phyloP scores from a whole-genome alignment of 345 rosid genomes.

The Arabis hirsuta region DNA sequence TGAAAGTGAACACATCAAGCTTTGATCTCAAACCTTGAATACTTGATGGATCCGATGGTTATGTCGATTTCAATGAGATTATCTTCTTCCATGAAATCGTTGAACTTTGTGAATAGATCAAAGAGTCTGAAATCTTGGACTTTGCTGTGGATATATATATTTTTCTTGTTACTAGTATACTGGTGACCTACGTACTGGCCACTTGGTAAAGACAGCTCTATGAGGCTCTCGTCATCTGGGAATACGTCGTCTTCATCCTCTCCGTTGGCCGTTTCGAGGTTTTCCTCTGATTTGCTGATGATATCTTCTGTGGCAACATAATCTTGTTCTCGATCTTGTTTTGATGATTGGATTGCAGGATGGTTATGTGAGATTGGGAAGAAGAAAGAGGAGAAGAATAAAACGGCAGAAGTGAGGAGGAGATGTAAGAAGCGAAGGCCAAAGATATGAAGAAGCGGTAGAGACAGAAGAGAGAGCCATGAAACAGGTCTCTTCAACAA shows the following conservation, averaged over 20 bases:
- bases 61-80: constrained; percentile 85
- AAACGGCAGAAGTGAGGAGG: constrained; percentile 48
- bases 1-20: constrained; percentile 42
- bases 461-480: constrained; percentile 44
- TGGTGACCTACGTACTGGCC: constrained; percentile 53
- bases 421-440: constrained; percentile 45
- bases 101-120: constrained; percentile 47
- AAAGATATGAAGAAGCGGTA: constrained; percentile 40
- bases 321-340: constrained; percentile 34
- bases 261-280: background rate
- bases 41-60: constrained; percentile 75
- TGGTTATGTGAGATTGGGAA: constrained; percentile 30
- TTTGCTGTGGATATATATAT: constrained; percentile 34
- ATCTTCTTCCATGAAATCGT: constrained; percentile 70
- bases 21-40: constrained; percentile 75
- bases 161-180: constrained; percentile 27
- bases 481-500: constrained; percentile 46
- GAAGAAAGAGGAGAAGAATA: constrained; percentile 46
- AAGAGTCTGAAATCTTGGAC: constrained; percentile 46
- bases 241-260: constrained; percentile 52
- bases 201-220: constrained; percentile 73
- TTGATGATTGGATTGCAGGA: constrained; percentile 18
- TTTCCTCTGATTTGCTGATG: background rate
- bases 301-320: background rate
- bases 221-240: constrained; percentile 72